These are phyloP conservation scores for Epithele typhae DNA, from an alignment of 768 basidiomycete genomes.

Conservation along the genomic window DNA sequence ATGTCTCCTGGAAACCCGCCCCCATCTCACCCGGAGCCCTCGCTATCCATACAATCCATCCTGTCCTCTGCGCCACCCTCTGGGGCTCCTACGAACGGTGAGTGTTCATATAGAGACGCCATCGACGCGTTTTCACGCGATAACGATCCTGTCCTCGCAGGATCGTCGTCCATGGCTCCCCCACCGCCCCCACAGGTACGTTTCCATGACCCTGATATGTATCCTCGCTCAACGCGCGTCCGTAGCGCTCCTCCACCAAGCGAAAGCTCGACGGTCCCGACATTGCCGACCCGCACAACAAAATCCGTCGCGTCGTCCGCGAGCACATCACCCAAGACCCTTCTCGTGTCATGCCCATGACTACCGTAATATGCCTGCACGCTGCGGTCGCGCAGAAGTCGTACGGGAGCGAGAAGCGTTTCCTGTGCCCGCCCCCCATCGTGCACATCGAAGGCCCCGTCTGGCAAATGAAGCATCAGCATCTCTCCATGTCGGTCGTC, in stretches of 20 bases:
- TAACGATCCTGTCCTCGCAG: constrained; percentile 1
- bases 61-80: constrained; percentile 7
- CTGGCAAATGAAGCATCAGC: constrained; percentile 77
- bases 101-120: constrained; percentile 3
- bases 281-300: constrained; percentile 62
- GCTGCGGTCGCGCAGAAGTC: constrained; percentile 95
- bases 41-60: constrained; percentile 11
- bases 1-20: not conserved
- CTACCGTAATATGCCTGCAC: constrained; percentile 85
- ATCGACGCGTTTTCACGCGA: constrained; percentile 12
- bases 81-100: constrained; percentile 3
- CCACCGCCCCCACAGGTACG: constrained; percentile 9
- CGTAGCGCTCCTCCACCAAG: constrained; percentile 48
- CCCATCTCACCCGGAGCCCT: constrained; percentile 7
- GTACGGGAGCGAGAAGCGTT: constrained; percentile 93
- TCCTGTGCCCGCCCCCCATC: constrained; percentile 89
- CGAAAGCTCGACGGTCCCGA: constrained; percentile 69
- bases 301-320: constrained; percentile 81
- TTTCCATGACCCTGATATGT: not conserved
- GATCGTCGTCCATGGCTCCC: constrained; percentile 4
- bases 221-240: constrained; percentile 14
- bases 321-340: constrained; percentile 78
- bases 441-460: constrained; percentile 90
- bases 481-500: constrained; percentile 81
- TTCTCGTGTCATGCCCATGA: constrained; percentile 78